Evolutionary conservation across 768 basidiomycete genomes (phyloP).

Genomic region (Termitomyces eurrhizus): DNA sequence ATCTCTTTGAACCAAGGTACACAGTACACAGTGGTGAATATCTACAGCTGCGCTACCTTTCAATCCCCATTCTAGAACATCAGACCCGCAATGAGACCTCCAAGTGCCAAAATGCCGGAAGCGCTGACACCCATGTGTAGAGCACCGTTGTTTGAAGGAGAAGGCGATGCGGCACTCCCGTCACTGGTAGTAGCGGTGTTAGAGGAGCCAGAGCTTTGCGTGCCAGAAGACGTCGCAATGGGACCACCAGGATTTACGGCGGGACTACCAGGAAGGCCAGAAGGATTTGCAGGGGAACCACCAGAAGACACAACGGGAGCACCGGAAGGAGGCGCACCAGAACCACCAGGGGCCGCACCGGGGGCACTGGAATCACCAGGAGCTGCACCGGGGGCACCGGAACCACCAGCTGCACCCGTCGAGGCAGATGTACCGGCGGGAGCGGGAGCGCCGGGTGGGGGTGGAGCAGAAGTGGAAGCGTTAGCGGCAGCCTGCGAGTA

Average conservation of each 20-base stretch:
- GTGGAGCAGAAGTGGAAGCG: neutral
- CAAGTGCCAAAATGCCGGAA: conserved; percentile 28
- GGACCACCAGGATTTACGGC: too few relatives aligned
- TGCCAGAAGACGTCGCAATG: neutral
- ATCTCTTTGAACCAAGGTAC: too few relatives aligned
- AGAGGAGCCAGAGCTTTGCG: neutral
- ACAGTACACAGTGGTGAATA: neutral
- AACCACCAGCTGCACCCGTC: too few relatives aligned
- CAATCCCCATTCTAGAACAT: conserved; percentile 20
- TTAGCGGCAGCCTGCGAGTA: conserved; percentile 15
- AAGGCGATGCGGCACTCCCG: neutral
- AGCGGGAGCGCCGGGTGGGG: too few relatives aligned
- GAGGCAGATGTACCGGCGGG: too few relatives aligned
- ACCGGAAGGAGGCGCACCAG: too few relatives aligned
- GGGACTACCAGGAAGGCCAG: too few relatives aligned
- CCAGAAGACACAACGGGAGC: too few relatives aligned
- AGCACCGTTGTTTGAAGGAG: neutral
- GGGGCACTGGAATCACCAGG: too few relatives aligned
- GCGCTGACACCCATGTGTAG: conserved; percentile 28
- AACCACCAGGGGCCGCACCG: too few relatives aligned
- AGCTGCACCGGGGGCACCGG: too few relatives aligned
- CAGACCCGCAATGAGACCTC: conserved; percentile 29
- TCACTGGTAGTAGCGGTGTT: neutral
- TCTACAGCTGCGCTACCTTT: neutral
- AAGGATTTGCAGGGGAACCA: too few relatives aligned